phyloP scores from a whole-genome alignment of 140 eudicot genomes.

The Cichorium intybus region DNA sequence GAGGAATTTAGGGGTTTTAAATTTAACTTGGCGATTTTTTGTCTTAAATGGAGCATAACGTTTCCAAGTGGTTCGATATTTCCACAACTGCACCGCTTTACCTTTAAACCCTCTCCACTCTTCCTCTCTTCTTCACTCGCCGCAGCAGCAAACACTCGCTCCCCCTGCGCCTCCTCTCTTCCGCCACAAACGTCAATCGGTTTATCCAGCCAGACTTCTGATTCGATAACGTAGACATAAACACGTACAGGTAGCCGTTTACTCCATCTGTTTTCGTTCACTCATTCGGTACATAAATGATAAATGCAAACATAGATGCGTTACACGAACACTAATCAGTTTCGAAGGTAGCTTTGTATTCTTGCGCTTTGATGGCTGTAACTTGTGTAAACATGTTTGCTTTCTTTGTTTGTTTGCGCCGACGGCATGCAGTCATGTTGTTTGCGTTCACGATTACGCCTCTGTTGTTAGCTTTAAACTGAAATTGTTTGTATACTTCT shows the following conservation, averaged over 20 bases:
- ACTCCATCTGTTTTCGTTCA: not conserved
- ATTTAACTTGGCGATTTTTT: too few relatives aligned
- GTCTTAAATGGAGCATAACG: too few relatives aligned
- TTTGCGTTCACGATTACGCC: not conserved
- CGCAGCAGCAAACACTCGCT: not conserved
- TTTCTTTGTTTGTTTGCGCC: slow-evolving; percentile 5
- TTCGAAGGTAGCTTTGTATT: not conserved
- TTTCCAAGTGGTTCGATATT: too few relatives aligned
- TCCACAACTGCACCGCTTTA: too few relatives aligned
- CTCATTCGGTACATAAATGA: not conserved
- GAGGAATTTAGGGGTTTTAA: too few relatives aligned
- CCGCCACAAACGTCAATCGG: not conserved
- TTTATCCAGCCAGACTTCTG: not conserved
- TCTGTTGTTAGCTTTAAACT: slow-evolving; percentile 8
- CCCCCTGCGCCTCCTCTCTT: not conserved
- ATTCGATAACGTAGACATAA: too few relatives aligned
- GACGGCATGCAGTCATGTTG: not conserved
- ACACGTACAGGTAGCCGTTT: not conserved
- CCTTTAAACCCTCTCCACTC: too few relatives aligned
- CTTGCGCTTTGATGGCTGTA: not conserved
- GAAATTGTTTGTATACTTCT: not conserved
- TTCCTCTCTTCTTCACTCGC: not conserved
- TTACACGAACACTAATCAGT: not conserved
- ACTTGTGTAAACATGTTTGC: not conserved
- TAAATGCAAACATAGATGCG: not conserved